Conservation (phyloP, 768 basidiomycete genomes). For the Multifurca ochricompacta region DNA sequence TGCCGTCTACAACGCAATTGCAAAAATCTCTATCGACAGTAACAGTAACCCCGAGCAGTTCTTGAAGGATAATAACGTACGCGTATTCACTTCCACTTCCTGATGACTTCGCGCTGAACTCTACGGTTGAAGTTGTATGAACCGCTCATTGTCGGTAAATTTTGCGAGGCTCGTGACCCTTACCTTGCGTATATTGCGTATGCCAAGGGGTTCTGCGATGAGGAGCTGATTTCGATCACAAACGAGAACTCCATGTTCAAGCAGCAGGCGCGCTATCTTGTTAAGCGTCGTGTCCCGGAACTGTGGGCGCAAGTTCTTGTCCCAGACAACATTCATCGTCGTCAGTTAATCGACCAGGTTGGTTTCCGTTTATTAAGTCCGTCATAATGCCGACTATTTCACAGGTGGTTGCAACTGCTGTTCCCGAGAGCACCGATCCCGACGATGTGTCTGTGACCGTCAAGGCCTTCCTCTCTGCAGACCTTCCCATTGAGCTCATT, state of each 20-base stretch:
- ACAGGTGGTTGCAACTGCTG: slow-evolving; percentile 87
- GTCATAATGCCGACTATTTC: not conserved
- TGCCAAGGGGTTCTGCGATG: slow-evolving; percentile 97
- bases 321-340: slow-evolving; percentile 84
- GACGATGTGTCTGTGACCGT: slow-evolving; percentile 98
- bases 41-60: slow-evolving; percentile 98
- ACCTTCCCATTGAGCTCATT: slow-evolving; percentile 94
- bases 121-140: slow-evolving; percentile 70
- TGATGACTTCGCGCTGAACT: slow-evolving; percentile 13
- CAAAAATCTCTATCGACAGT: slow-evolving; percentile 98
- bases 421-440: slow-evolving; percentile 95
- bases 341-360: slow-evolving; percentile 90
- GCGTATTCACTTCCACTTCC: slow-evolving; percentile 25
- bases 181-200: slow-evolving; percentile 99
- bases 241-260: slow-evolving; percentile 99
- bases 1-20: slow-evolving; percentile 92
- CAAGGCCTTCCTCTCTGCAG: slow-evolving; percentile 96
- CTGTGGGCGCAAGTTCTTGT: slow-evolving; percentile 94
- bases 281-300: slow-evolving; percentile 90
- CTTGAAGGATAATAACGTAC: slow-evolving; percentile 96
- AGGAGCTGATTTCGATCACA: slow-evolving; percentile 93
- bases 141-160: slow-evolving; percentile 94
- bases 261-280: slow-evolving; percentile 96
- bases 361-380: not conserved
- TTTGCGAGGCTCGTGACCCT: slow-evolving; percentile 97